Conservation (phyloP, 2,329 filamentous ascomycete species). For the Talaromyces sp. region DNA sequence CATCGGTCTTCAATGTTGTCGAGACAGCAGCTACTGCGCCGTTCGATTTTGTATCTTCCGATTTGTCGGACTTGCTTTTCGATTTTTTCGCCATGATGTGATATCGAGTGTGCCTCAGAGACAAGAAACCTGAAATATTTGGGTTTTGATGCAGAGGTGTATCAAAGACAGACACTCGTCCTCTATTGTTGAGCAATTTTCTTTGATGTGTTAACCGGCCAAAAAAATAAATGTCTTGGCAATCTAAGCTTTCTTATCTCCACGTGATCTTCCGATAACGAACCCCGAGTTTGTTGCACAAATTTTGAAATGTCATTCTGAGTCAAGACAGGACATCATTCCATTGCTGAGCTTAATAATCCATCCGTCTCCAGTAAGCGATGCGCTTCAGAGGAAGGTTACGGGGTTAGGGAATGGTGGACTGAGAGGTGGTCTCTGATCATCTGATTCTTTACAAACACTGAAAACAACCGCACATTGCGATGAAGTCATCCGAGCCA, state of each 20-base stretch:
- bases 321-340: not conserved
- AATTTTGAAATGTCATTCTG: not conserved
- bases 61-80: conserved; percentile 28
- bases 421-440: not conserved
- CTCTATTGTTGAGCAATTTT: conserved; percentile 10
- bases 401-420: not conserved
- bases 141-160: not conserved
- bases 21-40: conserved; percentile 23
- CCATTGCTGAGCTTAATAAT: no score
- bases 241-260: conserved; percentile 16
- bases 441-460: not conserved
- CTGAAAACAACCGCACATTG: not conserved
- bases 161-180: not conserved
- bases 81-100: conserved; percentile 13
- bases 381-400: not conserved
- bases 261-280: conserved; percentile 18
- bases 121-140: not conserved
- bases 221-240: conserved; percentile 18
- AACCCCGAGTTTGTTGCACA: not conserved
- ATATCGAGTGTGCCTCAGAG: not conserved
- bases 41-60: conserved; percentile 23
- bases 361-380: not conserved
- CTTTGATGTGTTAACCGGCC: conserved; percentile 3
- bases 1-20: conserved; percentile 56
- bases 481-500: conserved; percentile 6